These are phyloP conservation scores for Mycena crocata DNA, from an alignment of 768 basidiomycete genomes.

Conservation along the genomic window DNA sequence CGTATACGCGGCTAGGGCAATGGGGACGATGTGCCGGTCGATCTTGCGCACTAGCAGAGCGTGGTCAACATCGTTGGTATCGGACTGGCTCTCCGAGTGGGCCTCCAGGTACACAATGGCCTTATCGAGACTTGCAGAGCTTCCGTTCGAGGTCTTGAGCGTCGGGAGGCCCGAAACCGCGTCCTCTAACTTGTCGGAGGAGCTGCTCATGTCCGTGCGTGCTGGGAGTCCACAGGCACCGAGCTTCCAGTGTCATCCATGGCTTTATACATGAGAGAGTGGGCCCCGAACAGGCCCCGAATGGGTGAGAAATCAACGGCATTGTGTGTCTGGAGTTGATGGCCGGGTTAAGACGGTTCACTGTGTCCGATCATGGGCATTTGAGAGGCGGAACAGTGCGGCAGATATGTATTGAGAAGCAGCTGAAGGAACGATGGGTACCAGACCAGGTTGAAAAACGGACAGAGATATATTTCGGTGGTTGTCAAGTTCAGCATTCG, in stretches of 20 bases:
- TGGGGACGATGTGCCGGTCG: conserved; percentile 21
- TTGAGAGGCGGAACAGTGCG: background rate
- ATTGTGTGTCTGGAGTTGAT: background rate
- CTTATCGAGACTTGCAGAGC: conserved; percentile 21
- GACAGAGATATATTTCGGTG: too few species aligned
- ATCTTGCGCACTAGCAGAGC: conserved; percentile 27
- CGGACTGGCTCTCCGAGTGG: background rate
- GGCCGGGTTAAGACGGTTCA: background rate
- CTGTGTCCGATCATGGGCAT: background rate
- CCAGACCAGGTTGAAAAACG: too few species aligned
- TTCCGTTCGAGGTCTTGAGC: conserved; percentile 5
- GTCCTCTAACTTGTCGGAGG: background rate
- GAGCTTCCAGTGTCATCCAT: background rate
- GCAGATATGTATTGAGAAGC: background rate
- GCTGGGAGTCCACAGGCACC: background rate
- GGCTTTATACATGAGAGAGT: conserved; percentile 22
- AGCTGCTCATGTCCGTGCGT: background rate
- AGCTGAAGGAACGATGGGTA: background rate
- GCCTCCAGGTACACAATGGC: conserved; percentile 24
- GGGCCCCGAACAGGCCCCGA: background rate
- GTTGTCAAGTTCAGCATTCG: background rate
- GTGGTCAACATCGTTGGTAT: conserved; percentile 2
- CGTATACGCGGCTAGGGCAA: conserved; percentile 20
- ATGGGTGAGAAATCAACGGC: conserved; percentile 16
- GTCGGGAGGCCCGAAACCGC: background rate